Conservation (phyloP, 2,329 filamentous ascomycete species). For the Ampelomyces quisqualis region DNA sequence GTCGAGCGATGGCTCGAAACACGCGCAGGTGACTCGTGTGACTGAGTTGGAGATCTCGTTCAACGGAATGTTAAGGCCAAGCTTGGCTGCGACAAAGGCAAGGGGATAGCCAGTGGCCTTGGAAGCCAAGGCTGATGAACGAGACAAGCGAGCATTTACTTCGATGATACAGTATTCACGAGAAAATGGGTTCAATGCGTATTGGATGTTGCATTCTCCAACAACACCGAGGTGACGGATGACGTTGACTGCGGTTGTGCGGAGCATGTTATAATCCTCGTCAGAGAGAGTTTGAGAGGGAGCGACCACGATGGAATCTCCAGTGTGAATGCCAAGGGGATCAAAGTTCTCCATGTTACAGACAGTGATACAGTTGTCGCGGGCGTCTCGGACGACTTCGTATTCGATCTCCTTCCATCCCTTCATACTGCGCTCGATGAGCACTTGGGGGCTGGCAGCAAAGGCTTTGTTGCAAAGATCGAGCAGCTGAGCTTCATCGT, state of each 20-base stretch:
- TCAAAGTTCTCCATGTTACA: constrained; percentile 99
- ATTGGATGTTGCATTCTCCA: constrained; percentile 98
- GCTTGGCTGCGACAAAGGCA: constrained; percentile 94
- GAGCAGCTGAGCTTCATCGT: constrained; percentile 77
- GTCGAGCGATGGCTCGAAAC: constrained; percentile 97
- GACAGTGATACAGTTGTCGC: constrained; percentile 98
- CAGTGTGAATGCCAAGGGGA: constrained; percentile 94
- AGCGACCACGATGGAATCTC: constrained; percentile 96
- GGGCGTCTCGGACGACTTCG: constrained; percentile 91
- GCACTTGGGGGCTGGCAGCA: constrained; percentile 89
- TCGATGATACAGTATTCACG: constrained; percentile 99
- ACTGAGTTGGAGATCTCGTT: constrained; percentile 97
- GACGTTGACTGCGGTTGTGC: constrained; percentile 94
- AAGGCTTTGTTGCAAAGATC: constrained; percentile 94
- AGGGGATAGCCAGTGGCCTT: constrained; percentile 97
- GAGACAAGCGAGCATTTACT: constrained; percentile 92
- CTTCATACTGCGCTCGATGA: constrained; percentile 98
- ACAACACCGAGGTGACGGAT: constrained; percentile 96
- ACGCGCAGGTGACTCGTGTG: constrained; percentile 92
- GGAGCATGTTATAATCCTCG: constrained; percentile 98
- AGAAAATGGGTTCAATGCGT: constrained; percentile 92
- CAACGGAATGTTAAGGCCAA: constrained; percentile 89
- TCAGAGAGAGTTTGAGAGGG: constrained; percentile 96
- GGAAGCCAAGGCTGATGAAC: constrained; percentile 92
- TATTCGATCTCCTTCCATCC: constrained; percentile 99